Percentiles rank a stretch among this genome's conserved stretches.
Evolutionary conservation across 352 stramenopile species (phyloP).

Genomic region (Phytophthora parvispora): DNA sequence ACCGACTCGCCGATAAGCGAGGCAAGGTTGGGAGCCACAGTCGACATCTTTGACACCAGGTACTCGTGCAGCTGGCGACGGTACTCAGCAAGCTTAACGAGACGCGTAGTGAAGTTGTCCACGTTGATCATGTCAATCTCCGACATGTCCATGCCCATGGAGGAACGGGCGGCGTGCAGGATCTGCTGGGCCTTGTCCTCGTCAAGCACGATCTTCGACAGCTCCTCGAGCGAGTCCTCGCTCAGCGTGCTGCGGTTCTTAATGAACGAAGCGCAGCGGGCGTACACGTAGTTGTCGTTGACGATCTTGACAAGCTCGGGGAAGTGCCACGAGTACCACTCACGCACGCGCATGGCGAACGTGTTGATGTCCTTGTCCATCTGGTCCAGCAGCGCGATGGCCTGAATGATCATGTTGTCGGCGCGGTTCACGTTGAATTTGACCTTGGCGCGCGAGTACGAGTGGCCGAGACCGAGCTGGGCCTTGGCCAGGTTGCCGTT

Average conservation of each 20-base stretch:
- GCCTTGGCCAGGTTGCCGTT: slow-evolving; percentile 97
- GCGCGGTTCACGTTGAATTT: slow-evolving; percentile 99
- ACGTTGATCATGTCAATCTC: slow-evolving; percentile 99
- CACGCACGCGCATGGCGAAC: slow-evolving; percentile 99
- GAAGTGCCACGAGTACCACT: slow-evolving; percentile 99
- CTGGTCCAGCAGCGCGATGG: slow-evolving; percentile 99
- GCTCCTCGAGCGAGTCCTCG: slow-evolving; percentile 85
- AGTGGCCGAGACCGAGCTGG: slow-evolving; percentile 99
- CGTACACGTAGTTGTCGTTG: slow-evolving; percentile 99
- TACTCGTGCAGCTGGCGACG: slow-evolving; percentile 97
- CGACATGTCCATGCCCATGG: slow-evolving; percentile 99
- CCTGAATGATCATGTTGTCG: slow-evolving; percentile 99
- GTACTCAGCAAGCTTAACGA: slow-evolving; percentile 99
- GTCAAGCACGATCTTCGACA: slow-evolving; percentile 97
- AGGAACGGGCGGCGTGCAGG: slow-evolving; percentile 94
- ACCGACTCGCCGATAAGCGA: slow-evolving; percentile 99
- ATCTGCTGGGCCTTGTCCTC: slow-evolving; percentile 98
- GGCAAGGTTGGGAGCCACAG: slow-evolving; percentile 99
- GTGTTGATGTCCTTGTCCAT: slow-evolving; percentile 99
- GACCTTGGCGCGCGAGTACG: slow-evolving; percentile 98
- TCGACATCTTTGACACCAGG: slow-evolving; percentile 98
- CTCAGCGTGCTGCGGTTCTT: slow-evolving; percentile 91
- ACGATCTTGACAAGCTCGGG: slow-evolving; percentile 99
- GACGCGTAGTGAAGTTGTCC: slow-evolving; percentile 98
- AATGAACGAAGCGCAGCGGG: slow-evolving; percentile 97